Percentiles rank a stretch among this genome's conserved stretches.
These are phyloP conservation scores for Suillus brevipes DNA, from an alignment of 768 basidiomycete genomes.

Conservation along the genomic window DNA sequence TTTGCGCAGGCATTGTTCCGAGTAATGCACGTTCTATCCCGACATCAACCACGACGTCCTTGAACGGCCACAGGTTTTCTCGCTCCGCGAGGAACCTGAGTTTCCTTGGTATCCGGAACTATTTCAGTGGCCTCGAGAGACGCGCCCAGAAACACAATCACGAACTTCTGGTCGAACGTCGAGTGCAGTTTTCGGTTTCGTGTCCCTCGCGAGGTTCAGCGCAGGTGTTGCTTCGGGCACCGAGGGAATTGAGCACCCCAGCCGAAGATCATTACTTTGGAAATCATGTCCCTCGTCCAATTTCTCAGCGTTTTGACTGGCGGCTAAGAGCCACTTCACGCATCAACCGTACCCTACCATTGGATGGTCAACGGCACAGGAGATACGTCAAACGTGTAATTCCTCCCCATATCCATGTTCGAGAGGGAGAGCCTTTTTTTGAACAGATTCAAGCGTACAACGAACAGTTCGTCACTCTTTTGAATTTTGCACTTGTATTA, in stretches of 20 bases:
- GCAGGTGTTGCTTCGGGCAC: slow-evolving; percentile 13
- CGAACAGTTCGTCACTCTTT: slow-evolving; percentile 42
- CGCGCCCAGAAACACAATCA: slow-evolving; percentile 1
- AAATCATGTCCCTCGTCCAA: slow-evolving; percentile 23
- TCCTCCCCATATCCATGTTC: slow-evolving; percentile 35
- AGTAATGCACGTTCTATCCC: background rate
- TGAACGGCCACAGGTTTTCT: slow-evolving; percentile 3
- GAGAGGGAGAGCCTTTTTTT: slow-evolving; percentile 43
- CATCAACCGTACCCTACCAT: slow-evolving; percentile 14
- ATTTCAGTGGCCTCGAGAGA: slow-evolving; percentile 24
- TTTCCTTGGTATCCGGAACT: slow-evolving; percentile 34
- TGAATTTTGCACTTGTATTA: background rate
- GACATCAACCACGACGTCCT: background rate
- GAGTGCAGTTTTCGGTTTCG: slow-evolving; percentile 21
- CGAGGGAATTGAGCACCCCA: slow-evolving; percentile 23
- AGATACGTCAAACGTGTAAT: slow-evolving; percentile 39
- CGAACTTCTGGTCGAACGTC: background rate
- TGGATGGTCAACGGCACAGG: slow-evolving; percentile 16
- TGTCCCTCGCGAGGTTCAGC: slow-evolving; percentile 5
- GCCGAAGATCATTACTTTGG: slow-evolving; percentile 32
- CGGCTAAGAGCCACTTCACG: slow-evolving; percentile 54
- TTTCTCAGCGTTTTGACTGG: slow-evolving; percentile 58
- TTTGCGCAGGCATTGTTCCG: background rate
- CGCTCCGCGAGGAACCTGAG: slow-evolving; percentile 15
- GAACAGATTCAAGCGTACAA: slow-evolving; percentile 55